These are phyloP conservation scores for Epichloe gansuensis DNA, from an alignment of 2,329 filamentous ascomycete species.

Conservation along the genomic window DNA sequence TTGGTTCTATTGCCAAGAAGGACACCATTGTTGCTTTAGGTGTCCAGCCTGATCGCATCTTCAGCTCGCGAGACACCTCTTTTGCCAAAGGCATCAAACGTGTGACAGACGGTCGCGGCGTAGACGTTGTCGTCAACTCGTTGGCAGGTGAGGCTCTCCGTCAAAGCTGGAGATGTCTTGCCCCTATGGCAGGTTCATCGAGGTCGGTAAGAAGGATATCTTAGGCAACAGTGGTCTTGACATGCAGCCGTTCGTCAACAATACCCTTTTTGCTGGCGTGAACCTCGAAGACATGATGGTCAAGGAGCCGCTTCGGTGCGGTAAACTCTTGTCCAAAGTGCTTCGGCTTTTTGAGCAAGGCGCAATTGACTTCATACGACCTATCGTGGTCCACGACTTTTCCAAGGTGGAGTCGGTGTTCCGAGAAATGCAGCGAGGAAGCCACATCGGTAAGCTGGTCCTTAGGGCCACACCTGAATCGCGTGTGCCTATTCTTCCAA, in stretches of 20 bases:
- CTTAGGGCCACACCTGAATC: slow-evolving; percentile 3
- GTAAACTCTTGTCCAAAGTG: not conserved
- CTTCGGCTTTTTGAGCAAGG: not conserved
- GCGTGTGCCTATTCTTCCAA: not conserved
- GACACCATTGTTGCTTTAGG: slow-evolving; percentile 12
- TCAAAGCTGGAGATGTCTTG: slow-evolving; percentile 16
- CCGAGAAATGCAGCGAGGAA: slow-evolving; percentile 22
- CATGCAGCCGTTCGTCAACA: slow-evolving; percentile 9
- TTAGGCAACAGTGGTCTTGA: slow-evolving; percentile 18
- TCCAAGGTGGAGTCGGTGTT: slow-evolving; percentile 21
- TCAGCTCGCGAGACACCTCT: slow-evolving; percentile 1
- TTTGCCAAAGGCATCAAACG: not conserved
- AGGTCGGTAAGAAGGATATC: slow-evolving; percentile 18
- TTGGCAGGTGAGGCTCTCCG: slow-evolving; percentile 7
- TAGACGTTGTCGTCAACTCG: slow-evolving; percentile 5
- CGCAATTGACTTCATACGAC: not conserved
- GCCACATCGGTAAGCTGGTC: slow-evolving; percentile 27
- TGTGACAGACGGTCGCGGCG: slow-evolving; percentile 2
- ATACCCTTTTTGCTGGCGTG: not conserved
- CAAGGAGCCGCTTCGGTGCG: not conserved
- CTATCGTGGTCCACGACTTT: slow-evolving; percentile 4
- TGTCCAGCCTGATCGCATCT: slow-evolving; percentile 11
- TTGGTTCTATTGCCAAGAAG: slow-evolving; percentile 13
- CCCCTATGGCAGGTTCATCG: slow-evolving; percentile 20
- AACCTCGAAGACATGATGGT: slow-evolving; percentile 1